A percentile compares a stretch with the other conserved stretches of the same genome.
phyloP scores from a whole-genome alignment of 768 basidiomycete genomes.

The Russula olivacea region DNA sequence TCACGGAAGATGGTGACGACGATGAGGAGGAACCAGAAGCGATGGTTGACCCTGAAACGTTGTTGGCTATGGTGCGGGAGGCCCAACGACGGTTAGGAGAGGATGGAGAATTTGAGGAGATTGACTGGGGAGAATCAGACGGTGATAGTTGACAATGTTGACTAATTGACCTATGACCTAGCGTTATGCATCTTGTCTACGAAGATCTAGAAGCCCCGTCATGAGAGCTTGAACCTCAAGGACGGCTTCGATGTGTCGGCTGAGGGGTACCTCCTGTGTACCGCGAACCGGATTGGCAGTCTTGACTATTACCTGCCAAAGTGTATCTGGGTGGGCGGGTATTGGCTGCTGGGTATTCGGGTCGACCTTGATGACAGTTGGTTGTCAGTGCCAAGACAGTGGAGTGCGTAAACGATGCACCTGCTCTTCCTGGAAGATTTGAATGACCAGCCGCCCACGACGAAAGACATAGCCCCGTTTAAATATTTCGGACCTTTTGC shows the following conservation, averaged over 20 bases:
- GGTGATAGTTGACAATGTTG: conserved; percentile 25
- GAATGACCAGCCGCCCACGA: conserved; percentile 61
- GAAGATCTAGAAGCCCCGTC: conserved; percentile 77
- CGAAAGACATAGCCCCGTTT: conserved; percentile 77
- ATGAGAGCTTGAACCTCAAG: conserved; percentile 77
- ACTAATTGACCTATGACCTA: neutral
- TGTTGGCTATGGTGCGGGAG: conserved; percentile 41
- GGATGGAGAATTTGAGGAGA: conserved; percentile 37
- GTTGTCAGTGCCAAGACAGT: neutral
- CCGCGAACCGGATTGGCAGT: conserved; percentile 74
- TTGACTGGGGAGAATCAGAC: conserved; percentile 49
- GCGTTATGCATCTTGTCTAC: conserved; percentile 59
- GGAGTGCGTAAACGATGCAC: conserved; percentile 34
- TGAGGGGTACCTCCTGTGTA: conserved; percentile 71
- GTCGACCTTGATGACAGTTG: conserved; percentile 47
- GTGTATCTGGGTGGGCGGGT: conserved; percentile 70
- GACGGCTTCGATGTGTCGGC: conserved; percentile 62
- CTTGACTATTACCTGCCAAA: conserved; percentile 88
- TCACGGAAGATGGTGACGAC: conserved; percentile 28
- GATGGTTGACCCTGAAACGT: conserved; percentile 36
- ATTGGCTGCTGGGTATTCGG: conserved; percentile 68
- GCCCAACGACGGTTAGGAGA: conserved; percentile 31
- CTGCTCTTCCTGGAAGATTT: conserved; percentile 84
- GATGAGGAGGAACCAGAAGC: conserved; percentile 36
- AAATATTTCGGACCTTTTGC: conserved; percentile 70